Evolutionary conservation across 257 asterid species (phyloP).

Genomic region (Dorcoceras hygrometricum): DNA sequence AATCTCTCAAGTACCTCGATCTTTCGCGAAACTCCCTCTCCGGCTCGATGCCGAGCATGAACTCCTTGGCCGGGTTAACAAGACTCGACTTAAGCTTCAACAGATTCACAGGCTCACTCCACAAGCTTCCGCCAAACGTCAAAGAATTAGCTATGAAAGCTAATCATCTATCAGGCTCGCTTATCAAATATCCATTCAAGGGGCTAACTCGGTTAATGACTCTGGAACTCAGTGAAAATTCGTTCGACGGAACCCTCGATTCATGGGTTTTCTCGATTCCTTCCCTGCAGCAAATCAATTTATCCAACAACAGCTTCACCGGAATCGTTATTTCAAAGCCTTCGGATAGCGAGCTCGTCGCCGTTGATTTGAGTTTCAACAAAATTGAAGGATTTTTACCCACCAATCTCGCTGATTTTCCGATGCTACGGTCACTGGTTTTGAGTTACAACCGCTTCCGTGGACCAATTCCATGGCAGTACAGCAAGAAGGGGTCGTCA

Average conservation of each 20-base stretch:
- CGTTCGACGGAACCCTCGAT: constrained; percentile 34
- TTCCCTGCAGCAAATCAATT: constrained; percentile 41
- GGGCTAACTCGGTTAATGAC: constrained; percentile 58
- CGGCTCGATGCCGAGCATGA: constrained; percentile 49
- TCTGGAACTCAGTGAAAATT: constrained; percentile 68
- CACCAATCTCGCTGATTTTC: constrained; percentile 33
- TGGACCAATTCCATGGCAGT: constrained; percentile 44
- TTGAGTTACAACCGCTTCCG: constrained; percentile 44
- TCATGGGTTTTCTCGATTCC: constrained; percentile 45
- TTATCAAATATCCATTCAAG: constrained; percentile 43
- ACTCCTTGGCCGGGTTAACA: constrained; percentile 38
- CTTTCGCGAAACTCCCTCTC: constrained; percentile 61
- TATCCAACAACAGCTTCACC: constrained; percentile 44
- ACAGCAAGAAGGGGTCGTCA: constrained; percentile 30
- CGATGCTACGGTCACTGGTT: constrained; percentile 32
- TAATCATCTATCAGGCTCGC: constrained; percentile 58
- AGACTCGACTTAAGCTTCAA: constrained; percentile 74
- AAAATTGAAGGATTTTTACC: constrained; percentile 33
- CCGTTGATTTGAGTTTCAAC: constrained; percentile 44
- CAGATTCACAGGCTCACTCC: constrained; percentile 62
- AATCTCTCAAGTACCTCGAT: constrained; percentile 54
- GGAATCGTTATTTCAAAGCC: constrained; percentile 25
- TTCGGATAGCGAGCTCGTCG: constrained; percentile 40
- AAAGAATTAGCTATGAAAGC: constrained; percentile 60
- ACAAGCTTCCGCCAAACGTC: constrained; percentile 61